A percentile compares a stretch with the other conserved stretches of the same genome.
phyloP scores from a whole-genome alignment of 306 rosid genomes.

The Glycyrrhiza uralensis region DNA sequence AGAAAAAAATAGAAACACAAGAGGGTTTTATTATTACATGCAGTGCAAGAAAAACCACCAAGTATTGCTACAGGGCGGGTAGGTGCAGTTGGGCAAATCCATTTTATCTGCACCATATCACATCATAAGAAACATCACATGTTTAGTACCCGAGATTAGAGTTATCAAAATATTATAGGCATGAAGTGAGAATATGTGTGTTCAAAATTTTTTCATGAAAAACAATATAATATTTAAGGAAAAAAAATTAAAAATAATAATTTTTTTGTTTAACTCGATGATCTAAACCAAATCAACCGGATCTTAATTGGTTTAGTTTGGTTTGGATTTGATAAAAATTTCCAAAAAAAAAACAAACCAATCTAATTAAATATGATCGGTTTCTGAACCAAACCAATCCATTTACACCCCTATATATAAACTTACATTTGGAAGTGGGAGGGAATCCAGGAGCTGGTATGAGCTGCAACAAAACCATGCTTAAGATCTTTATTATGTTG shows the following conservation, averaged over 20 bases:
- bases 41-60: slow-evolving; percentile 85
- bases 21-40: slow-evolving; percentile 53
- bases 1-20: not conserved
- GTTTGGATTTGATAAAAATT: too few species aligned
- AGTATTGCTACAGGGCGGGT: slow-evolving; percentile 73
- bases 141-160: not conserved
- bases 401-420: too few species aligned
- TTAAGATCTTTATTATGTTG: slow-evolving; percentile 14
- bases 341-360: too few species aligned
- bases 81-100: slow-evolving; percentile 98
- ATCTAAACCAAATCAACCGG: too few species aligned
- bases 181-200: not conserved
- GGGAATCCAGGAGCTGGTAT: slow-evolving; percentile 82
- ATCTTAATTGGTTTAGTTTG: too few species aligned
- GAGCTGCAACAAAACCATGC: slow-evolving; percentile 57
- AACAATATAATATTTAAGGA: too few species aligned
- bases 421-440: slow-evolving; percentile 84
- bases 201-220: too few species aligned
- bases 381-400: too few species aligned
- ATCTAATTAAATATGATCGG: too few species aligned
- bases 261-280: too few species aligned
- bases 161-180: not conserved
- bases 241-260: too few species aligned
- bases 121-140: slow-evolving; percentile 3
- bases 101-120: slow-evolving; percentile 64